Evolutionary conservation across 208 protist species (phyloP).

Genomic region (Leishmania major): DNA sequence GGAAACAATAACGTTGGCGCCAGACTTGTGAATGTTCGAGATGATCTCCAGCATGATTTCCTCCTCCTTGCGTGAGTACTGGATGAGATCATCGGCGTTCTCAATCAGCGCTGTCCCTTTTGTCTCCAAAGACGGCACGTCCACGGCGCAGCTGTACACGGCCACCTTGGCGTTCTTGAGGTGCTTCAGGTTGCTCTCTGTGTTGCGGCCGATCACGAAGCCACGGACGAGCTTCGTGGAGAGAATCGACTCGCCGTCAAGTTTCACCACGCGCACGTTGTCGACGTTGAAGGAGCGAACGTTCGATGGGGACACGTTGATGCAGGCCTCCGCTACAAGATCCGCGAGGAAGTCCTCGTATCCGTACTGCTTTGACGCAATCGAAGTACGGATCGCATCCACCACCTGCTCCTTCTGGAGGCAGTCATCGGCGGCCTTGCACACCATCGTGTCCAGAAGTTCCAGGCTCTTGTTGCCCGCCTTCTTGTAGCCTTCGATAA

Average conservation of each 20-base stretch:
- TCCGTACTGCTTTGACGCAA: slow-evolving; percentile 97
- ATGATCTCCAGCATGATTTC: slow-evolving; percentile 97
- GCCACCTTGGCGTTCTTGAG: slow-evolving; percentile 97
- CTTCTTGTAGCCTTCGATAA: slow-evolving; percentile 98
- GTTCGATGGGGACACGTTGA: slow-evolving; percentile 97
- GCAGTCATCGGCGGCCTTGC: slow-evolving; percentile 81
- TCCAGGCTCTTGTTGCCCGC: slow-evolving; percentile 93
- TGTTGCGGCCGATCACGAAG: slow-evolving; percentile 96
- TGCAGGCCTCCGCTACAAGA: slow-evolving; percentile 96
- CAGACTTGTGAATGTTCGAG: slow-evolving; percentile 95
- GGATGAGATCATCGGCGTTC: slow-evolving; percentile 97
- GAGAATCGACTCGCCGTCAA: slow-evolving; percentile 96
- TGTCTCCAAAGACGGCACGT: slow-evolving; percentile 98
- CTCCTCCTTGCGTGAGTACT: slow-evolving; percentile 98
- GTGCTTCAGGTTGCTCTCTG: slow-evolving; percentile 93
- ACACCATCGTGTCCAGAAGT: slow-evolving; percentile 82
- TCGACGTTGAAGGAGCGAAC: slow-evolving; percentile 98
- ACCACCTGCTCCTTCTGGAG: slow-evolving; percentile 80
- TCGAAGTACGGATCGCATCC: slow-evolving; percentile 77
- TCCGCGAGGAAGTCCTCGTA: slow-evolving; percentile 95
- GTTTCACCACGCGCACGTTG: slow-evolving; percentile 99
- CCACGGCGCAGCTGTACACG: slow-evolving; percentile 97
- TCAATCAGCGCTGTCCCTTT: slow-evolving; percentile 98
- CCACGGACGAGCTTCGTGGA: slow-evolving; percentile 96
- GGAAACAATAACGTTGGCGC: slow-evolving; percentile 98